Evolutionary conservation across 345 rosid genomes (phyloP), one percentile per base, ranked within the genome.

Genomic region (Combretum micranthum): DNA sequence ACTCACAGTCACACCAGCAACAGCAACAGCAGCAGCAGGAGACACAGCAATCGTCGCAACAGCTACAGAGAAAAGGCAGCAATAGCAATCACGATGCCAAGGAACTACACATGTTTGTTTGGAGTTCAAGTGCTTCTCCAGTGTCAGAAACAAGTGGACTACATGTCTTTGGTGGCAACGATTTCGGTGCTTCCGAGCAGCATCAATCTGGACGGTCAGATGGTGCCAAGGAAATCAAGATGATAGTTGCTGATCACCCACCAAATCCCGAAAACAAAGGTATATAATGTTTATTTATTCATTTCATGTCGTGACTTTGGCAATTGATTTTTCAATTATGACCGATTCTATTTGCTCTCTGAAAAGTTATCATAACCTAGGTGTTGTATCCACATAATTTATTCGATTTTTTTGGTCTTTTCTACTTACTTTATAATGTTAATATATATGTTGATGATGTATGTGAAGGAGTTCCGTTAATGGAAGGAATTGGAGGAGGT

Each of bases 81-180:
- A 83, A 83, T 61, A 72, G 67, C 16, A 85, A 73, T 52, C 85
- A 85, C 49, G 93, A 88, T 21, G 87, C 90, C 0, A 88, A 72
- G 73, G 96, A 88, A 69, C 80, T 88, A 25, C 94, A 88, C 73
- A 88, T 88, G 96, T 88, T 88, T 48, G 95, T 88, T 2, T 88
- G 96, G 96, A 86, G 96, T 75, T 83, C 96, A 0, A 86, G 91
- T 45, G 72, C 88, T 46, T 88, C 96, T 0, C 96, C 94, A 13
- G 87, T 83, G 6, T 88, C 96, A 1, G 96, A 88, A 64, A 74
- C 67, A 15, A 79, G 75, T 8, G 83, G 94, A 51, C 79, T 75
- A 12, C 83, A 83, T 32, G 90, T 76, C 15, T 82, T 77, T 21
- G 89, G 84, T 1, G 80, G 89, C 42, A 65, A 76, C 0, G 88